Conservation (phyloP, 225 moss, liverwort and hornwort genomes). For the Climacium dendroides region DNA sequence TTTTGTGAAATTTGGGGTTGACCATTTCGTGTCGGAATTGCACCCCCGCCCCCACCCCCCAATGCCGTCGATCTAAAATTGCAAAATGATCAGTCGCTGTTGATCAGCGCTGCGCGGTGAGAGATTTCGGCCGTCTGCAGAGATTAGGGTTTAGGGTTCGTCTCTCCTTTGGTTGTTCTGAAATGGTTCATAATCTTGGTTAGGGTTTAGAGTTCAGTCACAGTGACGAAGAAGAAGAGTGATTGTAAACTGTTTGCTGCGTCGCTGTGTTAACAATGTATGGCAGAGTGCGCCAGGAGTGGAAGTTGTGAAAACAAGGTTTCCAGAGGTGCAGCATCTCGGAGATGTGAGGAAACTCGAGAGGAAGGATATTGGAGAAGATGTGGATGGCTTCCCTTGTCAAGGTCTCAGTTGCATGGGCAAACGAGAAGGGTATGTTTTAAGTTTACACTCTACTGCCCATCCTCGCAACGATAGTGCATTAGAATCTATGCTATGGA, state of each 20-base stretch:
- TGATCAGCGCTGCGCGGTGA: neutral
- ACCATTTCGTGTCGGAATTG: too few relatives aligned
- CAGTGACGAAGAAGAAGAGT: neutral
- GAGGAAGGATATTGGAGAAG: constrained; percentile 11
- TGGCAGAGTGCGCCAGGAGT: constrained; percentile 21
- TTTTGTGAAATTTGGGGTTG: neutral
- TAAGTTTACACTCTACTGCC: neutral
- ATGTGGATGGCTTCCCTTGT: constrained; percentile 49
- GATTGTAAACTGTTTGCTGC: neutral
- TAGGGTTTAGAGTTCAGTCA: neutral
- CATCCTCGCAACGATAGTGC: neutral
- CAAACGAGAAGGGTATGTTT: constrained; percentile 29
- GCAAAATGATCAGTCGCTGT: neutral
- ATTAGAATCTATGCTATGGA: neutral
- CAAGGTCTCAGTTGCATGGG: constrained; percentile 59
- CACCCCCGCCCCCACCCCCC: neutral
- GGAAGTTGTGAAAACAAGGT: constrained; percentile 17
- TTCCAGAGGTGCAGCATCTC: constrained; percentile 21
- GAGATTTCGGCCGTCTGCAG: neutral
- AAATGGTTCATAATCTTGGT: neutral
- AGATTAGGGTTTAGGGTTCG: neutral
- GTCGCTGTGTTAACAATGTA: neutral
- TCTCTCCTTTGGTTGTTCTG: neutral
- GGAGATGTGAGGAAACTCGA: constrained; percentile 26
- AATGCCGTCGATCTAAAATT: neutral